Evolutionary conservation across 1,139 yeast species (phyloP).

Genomic region (Nadsonia starkeyi-henricii): DNA sequence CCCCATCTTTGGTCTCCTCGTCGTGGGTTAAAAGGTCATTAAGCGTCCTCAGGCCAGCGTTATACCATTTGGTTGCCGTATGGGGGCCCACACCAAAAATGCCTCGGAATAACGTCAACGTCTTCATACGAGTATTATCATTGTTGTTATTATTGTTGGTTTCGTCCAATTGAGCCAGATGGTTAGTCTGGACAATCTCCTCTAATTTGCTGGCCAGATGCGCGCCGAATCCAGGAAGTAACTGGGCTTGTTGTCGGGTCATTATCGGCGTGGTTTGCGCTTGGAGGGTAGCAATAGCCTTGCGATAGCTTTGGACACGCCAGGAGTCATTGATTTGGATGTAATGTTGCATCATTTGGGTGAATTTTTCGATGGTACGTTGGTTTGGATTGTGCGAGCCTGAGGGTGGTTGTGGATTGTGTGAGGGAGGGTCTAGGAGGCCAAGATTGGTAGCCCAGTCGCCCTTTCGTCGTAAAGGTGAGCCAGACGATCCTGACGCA

Average conservation of each 20-base stretch:
- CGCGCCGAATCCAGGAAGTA: slow-evolving; percentile 32
- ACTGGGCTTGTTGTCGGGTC: slow-evolving; percentile 29
- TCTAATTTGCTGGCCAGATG: slow-evolving; percentile 37
- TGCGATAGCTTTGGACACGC: slow-evolving; percentile 33
- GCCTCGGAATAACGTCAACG: slow-evolving; percentile 27
- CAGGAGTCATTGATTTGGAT: slow-evolving; percentile 29
- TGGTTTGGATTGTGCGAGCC: slow-evolving; percentile 23
- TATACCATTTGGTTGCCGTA: slow-evolving; percentile 33
- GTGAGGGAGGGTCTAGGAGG: no score
- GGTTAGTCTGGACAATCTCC: slow-evolving; percentile 31
- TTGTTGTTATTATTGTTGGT: no score
- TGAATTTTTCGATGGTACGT: slow-evolving; percentile 25
- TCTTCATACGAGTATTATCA: slow-evolving; percentile 19
- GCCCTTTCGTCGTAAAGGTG: no score
- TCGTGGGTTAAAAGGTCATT: slow-evolving; percentile 26
- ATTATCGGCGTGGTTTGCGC: slow-evolving; percentile 21
- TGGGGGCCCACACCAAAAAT: slow-evolving; percentile 42
- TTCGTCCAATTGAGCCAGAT: slow-evolving; percentile 26
- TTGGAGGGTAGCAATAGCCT: slow-evolving; percentile 31
- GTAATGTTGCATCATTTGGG: slow-evolving; percentile 28
- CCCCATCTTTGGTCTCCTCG: slow-evolving; percentile 13
- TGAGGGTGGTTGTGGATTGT: no score
- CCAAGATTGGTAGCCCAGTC: no score
- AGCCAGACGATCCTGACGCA: no score
- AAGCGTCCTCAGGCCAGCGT: slow-evolving; percentile 28